Evolutionary conservation across 176 grass and related monocot species (phyloP).

Genomic region (Carex scoparia): DNA sequence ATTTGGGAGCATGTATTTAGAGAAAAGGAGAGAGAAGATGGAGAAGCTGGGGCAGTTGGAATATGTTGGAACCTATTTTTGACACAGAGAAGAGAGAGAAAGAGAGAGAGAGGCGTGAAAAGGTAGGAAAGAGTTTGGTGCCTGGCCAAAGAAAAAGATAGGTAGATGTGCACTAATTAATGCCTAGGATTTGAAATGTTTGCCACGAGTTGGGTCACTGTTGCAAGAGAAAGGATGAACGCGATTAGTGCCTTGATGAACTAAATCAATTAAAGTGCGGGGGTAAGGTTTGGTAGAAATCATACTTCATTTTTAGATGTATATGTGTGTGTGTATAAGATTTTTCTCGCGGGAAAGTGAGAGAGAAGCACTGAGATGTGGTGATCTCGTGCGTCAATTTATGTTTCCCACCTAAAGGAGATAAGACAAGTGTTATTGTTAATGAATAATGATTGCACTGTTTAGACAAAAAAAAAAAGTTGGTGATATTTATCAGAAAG

Average conservation of each 20-base stretch:
- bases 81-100: neutral
- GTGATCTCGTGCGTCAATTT: neutral
- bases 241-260: constrained; percentile 7
- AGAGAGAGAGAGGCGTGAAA: neutral
- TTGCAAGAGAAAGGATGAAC: neutral
- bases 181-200: neutral
- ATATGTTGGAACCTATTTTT: neutral
- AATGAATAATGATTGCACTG: neutral
- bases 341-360: neutral
- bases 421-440: neutral
- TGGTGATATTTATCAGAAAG: neutral
- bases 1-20: neutral
- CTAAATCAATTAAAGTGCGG: neutral
- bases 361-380: neutral
- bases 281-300: constrained; percentile 10
- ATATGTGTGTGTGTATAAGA: neutral
- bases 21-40: neutral
- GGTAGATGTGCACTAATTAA: neutral
- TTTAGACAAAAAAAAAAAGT: constrained; percentile 1
- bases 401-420: neutral
- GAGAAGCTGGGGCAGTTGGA: neutral
- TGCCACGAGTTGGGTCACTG: neutral
- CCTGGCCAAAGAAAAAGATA: neutral
- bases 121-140: constrained; percentile 13
- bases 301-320: neutral